Conservation (phyloP, 768 basidiomycete species). For the Boletus vermiculosoides region DNA sequence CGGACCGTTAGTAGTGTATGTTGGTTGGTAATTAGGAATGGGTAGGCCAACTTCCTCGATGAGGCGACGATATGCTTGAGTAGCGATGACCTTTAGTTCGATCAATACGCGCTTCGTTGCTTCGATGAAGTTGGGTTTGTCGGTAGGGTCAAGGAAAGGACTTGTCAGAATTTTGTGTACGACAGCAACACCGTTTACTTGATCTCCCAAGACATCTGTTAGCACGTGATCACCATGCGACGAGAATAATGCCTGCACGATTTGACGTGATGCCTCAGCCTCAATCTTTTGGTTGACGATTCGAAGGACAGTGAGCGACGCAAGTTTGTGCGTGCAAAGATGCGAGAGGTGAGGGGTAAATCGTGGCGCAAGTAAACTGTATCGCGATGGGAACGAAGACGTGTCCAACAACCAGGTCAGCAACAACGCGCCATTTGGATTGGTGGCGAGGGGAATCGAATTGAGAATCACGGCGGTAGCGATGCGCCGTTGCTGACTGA, state of each 20-base stretch:
- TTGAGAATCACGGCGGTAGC: constrained; percentile 94
- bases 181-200: constrained; percentile 92
- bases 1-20: constrained; percentile 61
- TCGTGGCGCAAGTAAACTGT: constrained; percentile 89
- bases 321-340: constrained; percentile 96
- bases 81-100: constrained; percentile 89
- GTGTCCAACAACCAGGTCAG: constrained; percentile 97
- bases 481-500: constrained; percentile 92
- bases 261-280: constrained; percentile 79
- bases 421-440: constrained; percentile 93
- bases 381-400: constrained; percentile 93
- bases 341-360: constrained; percentile 97
- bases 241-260: constrained; percentile 89
- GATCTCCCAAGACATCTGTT: constrained; percentile 92
- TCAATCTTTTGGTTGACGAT: constrained; percentile 97
- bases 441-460: constrained; percentile 95
- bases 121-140: constrained; percentile 72
- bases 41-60: constrained; percentile 95
- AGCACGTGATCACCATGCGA: constrained; percentile 87
- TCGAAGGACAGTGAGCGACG: constrained; percentile 89
- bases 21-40: constrained; percentile 83
- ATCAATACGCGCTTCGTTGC: constrained; percentile 89
- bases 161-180: constrained; percentile 91
- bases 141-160: constrained; percentile 71
- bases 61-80: constrained; percentile 89